Evolutionary conservation across 139 green algal genomes (phyloP).

Genomic region (Micractinium conductrix): DNA sequence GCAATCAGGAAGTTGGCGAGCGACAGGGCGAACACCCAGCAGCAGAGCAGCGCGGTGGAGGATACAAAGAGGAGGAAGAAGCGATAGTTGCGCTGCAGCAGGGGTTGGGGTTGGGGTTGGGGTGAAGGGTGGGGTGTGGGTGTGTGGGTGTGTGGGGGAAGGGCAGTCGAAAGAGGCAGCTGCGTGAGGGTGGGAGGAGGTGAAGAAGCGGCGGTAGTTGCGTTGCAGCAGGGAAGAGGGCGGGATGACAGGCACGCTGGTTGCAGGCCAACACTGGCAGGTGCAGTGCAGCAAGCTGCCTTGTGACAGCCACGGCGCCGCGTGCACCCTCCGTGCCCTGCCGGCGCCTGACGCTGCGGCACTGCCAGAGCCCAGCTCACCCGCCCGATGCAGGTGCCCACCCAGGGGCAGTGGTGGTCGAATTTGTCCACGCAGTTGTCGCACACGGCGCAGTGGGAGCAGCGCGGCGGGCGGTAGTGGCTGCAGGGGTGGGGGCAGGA

Average conservation of each 20-base stretch:
- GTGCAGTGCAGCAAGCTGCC: neutral
- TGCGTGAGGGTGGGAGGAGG: no score
- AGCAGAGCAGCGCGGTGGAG: constrained; percentile 81
- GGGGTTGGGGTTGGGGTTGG: no score
- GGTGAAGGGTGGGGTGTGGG: no score
- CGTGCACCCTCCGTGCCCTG: no score
- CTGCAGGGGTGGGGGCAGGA: constrained; percentile 27
- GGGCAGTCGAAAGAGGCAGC: neutral
- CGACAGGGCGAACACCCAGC: constrained; percentile 81
- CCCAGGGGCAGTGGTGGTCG: constrained; percentile 99
- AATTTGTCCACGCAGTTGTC: constrained; percentile 99
- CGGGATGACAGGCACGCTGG: neutral
- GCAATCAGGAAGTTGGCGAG: constrained; percentile 60
- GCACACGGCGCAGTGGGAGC: constrained; percentile 95
- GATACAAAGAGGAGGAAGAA: constrained; percentile 96
- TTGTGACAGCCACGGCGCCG: neutral
- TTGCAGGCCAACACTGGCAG: neutral
- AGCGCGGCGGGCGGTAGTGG: constrained; percentile 94
- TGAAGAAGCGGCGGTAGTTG: no score
- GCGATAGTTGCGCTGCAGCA: constrained; percentile 94
- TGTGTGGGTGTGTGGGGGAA: neutral
- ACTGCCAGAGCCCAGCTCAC: no score
- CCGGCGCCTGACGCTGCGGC: neutral
- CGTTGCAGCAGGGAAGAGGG: neutral
- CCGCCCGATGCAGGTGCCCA: constrained; percentile 91